Percentiles rank a stretch among this genome's conserved stretches.
These are phyloP conservation scores for Strigomonas culicis DNA, from an alignment of 208 protist species.

Conservation along the genomic window DNA sequence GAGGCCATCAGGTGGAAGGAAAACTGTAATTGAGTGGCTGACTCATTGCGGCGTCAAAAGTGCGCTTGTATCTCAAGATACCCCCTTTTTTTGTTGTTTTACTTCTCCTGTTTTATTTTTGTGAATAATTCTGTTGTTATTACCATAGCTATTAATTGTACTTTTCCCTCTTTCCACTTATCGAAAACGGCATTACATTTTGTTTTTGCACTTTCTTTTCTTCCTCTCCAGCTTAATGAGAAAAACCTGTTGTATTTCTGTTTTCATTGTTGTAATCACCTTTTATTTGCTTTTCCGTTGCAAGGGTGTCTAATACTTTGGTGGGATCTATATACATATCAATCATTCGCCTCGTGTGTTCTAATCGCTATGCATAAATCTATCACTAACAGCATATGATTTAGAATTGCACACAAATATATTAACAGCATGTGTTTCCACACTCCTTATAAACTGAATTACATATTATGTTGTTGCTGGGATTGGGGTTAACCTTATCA, in stretches of 20 bases:
- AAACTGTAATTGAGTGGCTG: not conserved
- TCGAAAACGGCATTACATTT: too few relatives aligned
- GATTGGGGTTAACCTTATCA: too few relatives aligned
- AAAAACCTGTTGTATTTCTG: not conserved
- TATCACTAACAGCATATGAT: too few relatives aligned
- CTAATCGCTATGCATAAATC: too few relatives aligned
- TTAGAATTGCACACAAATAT: not conserved
- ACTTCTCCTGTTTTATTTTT: conserved; percentile 11
- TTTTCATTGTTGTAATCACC: not conserved
- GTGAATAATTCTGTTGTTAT: not conserved
- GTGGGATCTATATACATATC: too few relatives aligned
- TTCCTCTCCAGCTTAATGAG: not conserved
- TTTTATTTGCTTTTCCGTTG: conserved; percentile 15
- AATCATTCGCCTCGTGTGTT: too few relatives aligned
- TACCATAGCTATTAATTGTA: not conserved
- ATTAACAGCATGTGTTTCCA: not conserved
- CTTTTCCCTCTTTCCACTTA: not conserved
- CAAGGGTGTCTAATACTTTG: too few relatives aligned
- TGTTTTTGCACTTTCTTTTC: conserved; percentile 13
- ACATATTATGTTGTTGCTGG: too few relatives aligned
- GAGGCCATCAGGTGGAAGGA: not conserved
- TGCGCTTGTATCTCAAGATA: too few relatives aligned
- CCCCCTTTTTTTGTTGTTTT: not conserved
- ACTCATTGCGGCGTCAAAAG: too few relatives aligned
- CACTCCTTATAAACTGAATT: too few relatives aligned